Conservation (phyloP, 169 alveolate genomes). For the Eimeria praecox region DNA sequence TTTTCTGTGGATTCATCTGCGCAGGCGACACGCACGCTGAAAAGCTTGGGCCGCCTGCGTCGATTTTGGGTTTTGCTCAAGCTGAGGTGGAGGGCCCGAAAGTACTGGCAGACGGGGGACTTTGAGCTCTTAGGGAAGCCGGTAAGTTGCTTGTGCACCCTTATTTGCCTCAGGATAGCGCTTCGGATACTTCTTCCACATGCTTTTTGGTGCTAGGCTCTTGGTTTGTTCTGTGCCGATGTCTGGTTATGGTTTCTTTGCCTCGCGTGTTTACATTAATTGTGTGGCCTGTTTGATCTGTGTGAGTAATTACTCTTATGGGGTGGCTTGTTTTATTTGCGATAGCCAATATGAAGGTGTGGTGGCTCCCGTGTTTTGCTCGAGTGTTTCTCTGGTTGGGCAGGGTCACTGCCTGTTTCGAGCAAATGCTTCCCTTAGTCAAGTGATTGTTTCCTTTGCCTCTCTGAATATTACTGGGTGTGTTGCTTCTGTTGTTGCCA, state of each 20-base stretch:
- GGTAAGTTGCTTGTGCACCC: background rate
- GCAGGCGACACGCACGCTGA: slow-evolving; percentile 57
- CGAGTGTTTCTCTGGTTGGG: background rate
- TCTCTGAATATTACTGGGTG: background rate
- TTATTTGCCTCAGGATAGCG: background rate
- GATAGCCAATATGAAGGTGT: no score
- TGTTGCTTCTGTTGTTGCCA: background rate
- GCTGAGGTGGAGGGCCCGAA: slow-evolving; percentile 53
- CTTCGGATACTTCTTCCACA: background rate
- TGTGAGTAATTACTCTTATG: background rate
- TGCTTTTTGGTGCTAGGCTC: background rate
- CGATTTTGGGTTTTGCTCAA: slow-evolving; percentile 47
- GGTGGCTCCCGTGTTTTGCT: no score
- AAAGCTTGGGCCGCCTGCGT: slow-evolving; percentile 53
- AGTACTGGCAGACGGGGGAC: slow-evolving; percentile 69
- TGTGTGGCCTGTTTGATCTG: background rate
- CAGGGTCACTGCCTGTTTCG: background rate
- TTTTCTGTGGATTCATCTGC: background rate
- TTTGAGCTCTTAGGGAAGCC: slow-evolving; percentile 2
- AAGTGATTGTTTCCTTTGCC: background rate
- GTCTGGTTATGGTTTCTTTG: background rate
- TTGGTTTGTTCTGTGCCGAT: background rate
- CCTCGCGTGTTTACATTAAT: background rate
- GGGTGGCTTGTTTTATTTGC: background rate
- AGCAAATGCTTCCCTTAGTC: background rate